A percentile compares a stretch with the other conserved stretches of the same genome.
These are phyloP conservation scores for Neofusicoccum laricinum DNA, from an alignment of 2,329 filamentous ascomycete genomes.

Conservation along the genomic window DNA sequence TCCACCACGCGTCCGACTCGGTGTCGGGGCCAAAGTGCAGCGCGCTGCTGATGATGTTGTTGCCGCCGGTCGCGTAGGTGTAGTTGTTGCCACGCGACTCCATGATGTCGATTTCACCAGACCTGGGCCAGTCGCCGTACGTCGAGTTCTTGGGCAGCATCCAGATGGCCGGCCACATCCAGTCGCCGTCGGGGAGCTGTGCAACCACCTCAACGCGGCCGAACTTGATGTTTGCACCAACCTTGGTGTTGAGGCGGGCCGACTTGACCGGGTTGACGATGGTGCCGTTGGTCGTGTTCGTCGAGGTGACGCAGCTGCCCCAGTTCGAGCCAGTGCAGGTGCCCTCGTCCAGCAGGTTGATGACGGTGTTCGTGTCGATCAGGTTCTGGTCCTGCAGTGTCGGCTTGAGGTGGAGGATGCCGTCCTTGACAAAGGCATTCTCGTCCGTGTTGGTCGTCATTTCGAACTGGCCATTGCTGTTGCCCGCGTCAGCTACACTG, in stretches of 20 bases:
- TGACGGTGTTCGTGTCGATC: constrained; percentile 63
- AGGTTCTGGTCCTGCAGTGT: constrained; percentile 63
- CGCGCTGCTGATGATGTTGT: constrained; percentile 75
- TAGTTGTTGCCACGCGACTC: constrained; percentile 82
- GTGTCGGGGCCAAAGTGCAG: constrained; percentile 78
- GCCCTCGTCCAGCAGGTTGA: constrained; percentile 65
- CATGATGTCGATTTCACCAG: constrained; percentile 80
- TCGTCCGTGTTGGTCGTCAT: constrained; percentile 68
- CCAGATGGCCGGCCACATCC: constrained; percentile 92
- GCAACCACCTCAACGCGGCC: constrained; percentile 79
- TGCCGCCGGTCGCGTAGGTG: constrained; percentile 71
- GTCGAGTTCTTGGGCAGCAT: constrained; percentile 72
- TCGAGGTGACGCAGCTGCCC: constrained; percentile 64
- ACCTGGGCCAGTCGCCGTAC: constrained; percentile 75
- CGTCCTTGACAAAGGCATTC: constrained; percentile 71
- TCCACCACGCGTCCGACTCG: constrained; percentile 76
- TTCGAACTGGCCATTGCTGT: constrained; percentile 76
- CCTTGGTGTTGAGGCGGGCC: constrained; percentile 72
- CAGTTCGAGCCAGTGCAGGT: constrained; percentile 64
- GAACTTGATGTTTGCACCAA: constrained; percentile 70
- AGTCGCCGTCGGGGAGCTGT: constrained; percentile 73
- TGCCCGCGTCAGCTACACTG: constrained; percentile 19
- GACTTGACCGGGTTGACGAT: constrained; percentile 77
- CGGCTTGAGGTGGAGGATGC: constrained; percentile 70
- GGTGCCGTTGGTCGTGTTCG: constrained; percentile 74